phyloP scores from a whole-genome alignment of 2,329 filamentous ascomycete species.

The Exophiala phaeomuriformis region DNA sequence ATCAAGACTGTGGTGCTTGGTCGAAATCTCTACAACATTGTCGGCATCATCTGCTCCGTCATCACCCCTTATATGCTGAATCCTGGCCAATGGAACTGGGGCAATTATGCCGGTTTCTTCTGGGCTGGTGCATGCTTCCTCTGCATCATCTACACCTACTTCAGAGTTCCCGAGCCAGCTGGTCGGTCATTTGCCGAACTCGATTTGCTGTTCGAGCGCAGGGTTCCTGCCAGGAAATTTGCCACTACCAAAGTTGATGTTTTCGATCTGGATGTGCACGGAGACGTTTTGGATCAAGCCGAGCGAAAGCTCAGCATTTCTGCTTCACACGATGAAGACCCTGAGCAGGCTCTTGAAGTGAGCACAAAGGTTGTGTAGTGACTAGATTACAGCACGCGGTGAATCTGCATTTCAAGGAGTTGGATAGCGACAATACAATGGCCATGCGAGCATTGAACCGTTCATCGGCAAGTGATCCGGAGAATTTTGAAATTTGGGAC shows the following conservation, averaged over 20 bases:
- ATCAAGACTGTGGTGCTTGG: constrained; percentile 88
- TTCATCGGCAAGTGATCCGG: no score
- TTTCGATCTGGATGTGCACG: constrained; percentile 33
- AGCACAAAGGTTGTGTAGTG: background rate
- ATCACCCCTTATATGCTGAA: constrained; percentile 85
- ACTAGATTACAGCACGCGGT: background rate
- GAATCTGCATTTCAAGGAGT: no score
- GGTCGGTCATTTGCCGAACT: constrained; percentile 79
- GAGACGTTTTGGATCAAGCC: background rate
- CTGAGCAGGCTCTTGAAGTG: background rate
- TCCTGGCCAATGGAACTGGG: constrained; percentile 68
- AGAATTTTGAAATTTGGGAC: no score
- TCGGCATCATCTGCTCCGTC: constrained; percentile 71
- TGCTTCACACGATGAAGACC: background rate
- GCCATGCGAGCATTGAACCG: no score
- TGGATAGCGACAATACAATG: no score
- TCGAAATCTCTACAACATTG: constrained; percentile 71
- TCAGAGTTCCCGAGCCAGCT: constrained; percentile 69
- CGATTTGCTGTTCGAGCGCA: constrained; percentile 71
- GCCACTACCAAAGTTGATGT: constrained; percentile 50
- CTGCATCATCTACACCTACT: constrained; percentile 73
- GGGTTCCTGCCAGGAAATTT: constrained; percentile 66
- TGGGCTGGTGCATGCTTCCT: constrained; percentile 73
- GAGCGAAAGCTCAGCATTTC: constrained; percentile 2
- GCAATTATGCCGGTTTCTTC: constrained; percentile 73